These are phyloP conservation scores for Colletotrichum sublineola DNA, from an alignment of 2,329 filamentous ascomycete genomes.

Conservation along the genomic window DNA sequence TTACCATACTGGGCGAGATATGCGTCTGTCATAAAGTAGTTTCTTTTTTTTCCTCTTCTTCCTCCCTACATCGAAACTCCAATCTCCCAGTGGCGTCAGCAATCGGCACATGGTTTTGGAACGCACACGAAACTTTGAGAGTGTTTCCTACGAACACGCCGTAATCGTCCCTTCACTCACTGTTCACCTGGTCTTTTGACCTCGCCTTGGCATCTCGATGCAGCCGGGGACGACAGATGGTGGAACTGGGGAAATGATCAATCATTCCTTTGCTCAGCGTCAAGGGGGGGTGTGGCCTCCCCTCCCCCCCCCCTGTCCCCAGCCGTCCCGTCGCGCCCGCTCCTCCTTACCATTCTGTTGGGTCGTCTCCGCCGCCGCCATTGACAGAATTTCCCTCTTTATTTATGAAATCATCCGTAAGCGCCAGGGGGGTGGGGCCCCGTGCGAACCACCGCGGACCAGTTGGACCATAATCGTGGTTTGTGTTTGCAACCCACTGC, in stretches of 20 bases:
- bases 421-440: background rate
- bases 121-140: background rate
- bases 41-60: background rate
- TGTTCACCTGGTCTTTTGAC: background rate
- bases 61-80: background rate
- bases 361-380: constrained; percentile 8
- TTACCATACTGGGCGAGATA: constrained; percentile 16
- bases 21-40: constrained; percentile 23
- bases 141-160: background rate
- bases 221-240: background rate
- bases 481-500: background rate
- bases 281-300: background rate
- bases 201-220: background rate
- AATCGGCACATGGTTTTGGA: background rate
- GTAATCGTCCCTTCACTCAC: background rate
- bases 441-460: constrained; percentile 11
- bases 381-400: background rate
- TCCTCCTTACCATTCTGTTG: constrained; percentile 34
- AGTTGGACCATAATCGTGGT: background rate
- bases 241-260: background rate
- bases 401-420: too few species aligned
- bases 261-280: background rate
- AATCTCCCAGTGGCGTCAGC: background rate
- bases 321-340: constrained; percentile 22
- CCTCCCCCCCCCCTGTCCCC: background rate